These are phyloP conservation scores for Paspalum notatum DNA, from an alignment of 176 grass and related monocot genomes.

Conservation along the genomic window DNA sequence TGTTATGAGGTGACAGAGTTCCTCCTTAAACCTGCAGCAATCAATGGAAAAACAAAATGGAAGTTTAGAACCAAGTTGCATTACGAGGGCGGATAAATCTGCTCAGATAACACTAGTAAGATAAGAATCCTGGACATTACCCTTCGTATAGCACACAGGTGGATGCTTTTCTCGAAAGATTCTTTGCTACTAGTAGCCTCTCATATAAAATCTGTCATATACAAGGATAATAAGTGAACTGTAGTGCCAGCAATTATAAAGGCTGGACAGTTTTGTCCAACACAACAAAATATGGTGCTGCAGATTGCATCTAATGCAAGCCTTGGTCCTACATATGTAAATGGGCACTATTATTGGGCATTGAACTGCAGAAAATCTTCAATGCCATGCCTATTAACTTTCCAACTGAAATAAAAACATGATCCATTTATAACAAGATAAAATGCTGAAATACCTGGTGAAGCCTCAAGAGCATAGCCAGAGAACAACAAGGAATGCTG, in stretches of 20 bases:
- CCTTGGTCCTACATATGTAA: neutral
- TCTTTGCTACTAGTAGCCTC: slow-evolving; percentile 41
- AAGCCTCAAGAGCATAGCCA: slow-evolving; percentile 44
- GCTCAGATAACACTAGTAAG: neutral
- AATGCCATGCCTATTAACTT: neutral
- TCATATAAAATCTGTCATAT: slow-evolving; percentile 48
- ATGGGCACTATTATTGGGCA: neutral
- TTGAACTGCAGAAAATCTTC: neutral
- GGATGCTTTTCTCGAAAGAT: neutral
- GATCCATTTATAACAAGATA: neutral
- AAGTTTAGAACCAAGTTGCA: slow-evolving; percentile 28
- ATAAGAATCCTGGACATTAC: slow-evolving; percentile 39
- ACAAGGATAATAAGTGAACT: slow-evolving; percentile 2
- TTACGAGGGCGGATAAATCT: neutral
- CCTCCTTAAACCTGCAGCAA: slow-evolving; percentile 44
- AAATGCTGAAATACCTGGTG: slow-evolving; percentile 46
- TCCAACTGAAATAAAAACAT: slow-evolving; percentile 22
- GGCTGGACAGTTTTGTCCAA: neutral
- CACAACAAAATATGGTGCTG: slow-evolving; percentile 18
- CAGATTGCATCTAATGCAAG: neutral
- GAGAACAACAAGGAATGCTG: slow-evolving; percentile 28
- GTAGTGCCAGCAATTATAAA: neutral
- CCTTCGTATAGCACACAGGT: slow-evolving; percentile 39
- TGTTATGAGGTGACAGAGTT: slow-evolving; percentile 38
- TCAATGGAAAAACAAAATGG: neutral